Percentiles rank a stretch among this genome's conserved stretches.
Evolutionary conservation across 169 alveolate genomes (phyloP).

Genomic region (Eimeria maxima): DNA sequence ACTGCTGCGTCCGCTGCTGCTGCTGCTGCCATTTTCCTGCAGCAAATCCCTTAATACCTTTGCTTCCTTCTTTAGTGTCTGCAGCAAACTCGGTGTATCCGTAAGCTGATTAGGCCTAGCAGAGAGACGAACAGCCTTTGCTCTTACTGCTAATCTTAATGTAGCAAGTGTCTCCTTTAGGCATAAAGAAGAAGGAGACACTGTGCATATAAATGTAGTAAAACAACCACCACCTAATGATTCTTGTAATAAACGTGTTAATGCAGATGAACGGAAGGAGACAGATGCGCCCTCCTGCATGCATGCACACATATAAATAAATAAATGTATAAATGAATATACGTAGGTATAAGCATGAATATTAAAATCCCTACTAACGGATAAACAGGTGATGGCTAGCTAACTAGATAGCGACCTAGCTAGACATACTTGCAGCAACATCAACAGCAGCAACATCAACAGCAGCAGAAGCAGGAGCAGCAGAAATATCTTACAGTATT

Average conservation of each 20-base stretch:
- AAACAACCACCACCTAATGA: constrained; percentile 83
- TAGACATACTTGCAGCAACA: too few relatives aligned
- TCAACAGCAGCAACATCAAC: neutral
- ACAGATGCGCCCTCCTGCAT: constrained; percentile 85
- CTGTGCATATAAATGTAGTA: constrained; percentile 88
- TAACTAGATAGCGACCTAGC: neutral
- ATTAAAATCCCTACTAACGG: too few relatives aligned
- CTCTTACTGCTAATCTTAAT: constrained; percentile 86
- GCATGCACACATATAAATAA: neutral
- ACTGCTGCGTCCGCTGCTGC: too few relatives aligned
- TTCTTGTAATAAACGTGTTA: constrained; percentile 83
- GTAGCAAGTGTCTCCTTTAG: constrained; percentile 87
- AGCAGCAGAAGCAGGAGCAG: constrained; percentile 26
- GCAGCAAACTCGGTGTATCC: constrained; percentile 1
- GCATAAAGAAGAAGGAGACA: constrained; percentile 85
- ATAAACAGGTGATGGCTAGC: too few relatives aligned
- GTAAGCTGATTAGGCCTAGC: constrained; percentile 72
- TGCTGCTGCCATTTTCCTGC: neutral
- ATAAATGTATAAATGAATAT: neutral
- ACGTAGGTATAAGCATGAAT: neutral
- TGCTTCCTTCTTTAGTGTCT: constrained; percentile 46
- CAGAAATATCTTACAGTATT: constrained; percentile 81
- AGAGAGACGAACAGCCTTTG: constrained; percentile 84
- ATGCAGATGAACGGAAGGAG: constrained; percentile 83
- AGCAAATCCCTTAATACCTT: constrained; percentile 37